Evolutionary conservation across 768 basidiomycete genomes (phyloP), one percentile per base, ranked within the genome.

Genomic region (Gelatoporia subvermispora): DNA sequence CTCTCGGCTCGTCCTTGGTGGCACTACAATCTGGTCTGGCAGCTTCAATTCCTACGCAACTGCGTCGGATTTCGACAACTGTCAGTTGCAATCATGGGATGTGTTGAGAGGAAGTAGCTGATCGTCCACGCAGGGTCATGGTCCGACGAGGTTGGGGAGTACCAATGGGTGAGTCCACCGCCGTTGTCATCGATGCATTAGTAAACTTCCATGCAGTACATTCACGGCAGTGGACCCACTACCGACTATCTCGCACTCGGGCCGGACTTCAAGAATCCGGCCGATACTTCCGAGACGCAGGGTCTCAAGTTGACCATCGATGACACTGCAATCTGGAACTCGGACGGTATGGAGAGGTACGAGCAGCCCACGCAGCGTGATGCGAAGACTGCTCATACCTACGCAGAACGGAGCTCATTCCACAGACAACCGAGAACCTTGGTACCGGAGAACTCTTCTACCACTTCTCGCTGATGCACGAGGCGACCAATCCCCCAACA

Each of bases 361-460:
- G 50, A 70, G 68, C 24, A 47, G 41, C 9, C 20, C 18, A 11
- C 13, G 15, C 11, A 16, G 4, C 18, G 7, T 23, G 1, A 5
- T 2, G 5, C 4, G 1, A 3, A 25, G 20, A 35, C 23, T 16
- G 35, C 18, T 17, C 16, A 40, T 25, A 51, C 8, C 36, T 8
- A 9, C 17, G 1, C 36, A 61, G 60, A 3, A 55, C 58, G 5
- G 65, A 68, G 44, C 59, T 69, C 17, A 66, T 69, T 39, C 65
- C 67, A 2, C 65, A 72, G 60, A 80, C 78, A 22, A 69, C 67
- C 11, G 62, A 68, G 43, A 82, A 82, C 62, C 65, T 84, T 20
- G 79, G 82, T 2, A 67, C 72, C 11, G 81, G 80, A 0, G 73
- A 78, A 48, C 60, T 81, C 47, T 82, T 73, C 67, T 82, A 82